Conservation (phyloP, 2,329 filamentous ascomycete genomes). For the Alternaria alternata region DNA sequence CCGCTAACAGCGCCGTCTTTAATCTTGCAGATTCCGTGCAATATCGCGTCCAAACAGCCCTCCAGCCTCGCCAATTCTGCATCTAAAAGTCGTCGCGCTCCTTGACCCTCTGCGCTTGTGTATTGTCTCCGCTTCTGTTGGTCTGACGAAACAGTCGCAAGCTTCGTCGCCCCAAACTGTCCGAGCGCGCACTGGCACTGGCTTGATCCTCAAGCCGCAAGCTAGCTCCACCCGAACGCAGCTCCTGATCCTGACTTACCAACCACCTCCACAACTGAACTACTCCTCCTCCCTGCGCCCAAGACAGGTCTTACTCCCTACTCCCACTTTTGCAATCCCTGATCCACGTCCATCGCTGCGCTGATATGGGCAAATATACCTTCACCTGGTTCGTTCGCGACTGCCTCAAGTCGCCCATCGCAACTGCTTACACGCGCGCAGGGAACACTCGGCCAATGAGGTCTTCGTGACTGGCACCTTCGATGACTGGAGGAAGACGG, state of each 20-base stretch:
- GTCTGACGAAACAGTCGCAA: slow-evolving; percentile 17
- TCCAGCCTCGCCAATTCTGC: slow-evolving; percentile 32
- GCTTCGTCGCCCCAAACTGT: slow-evolving; percentile 28
- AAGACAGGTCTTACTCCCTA: slow-evolving; percentile 41
- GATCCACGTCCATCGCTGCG: slow-evolving; percentile 28
- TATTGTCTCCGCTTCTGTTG: slow-evolving; percentile 16
- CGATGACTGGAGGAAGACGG: slow-evolving; percentile 89
- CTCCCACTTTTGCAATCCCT: slow-evolving; percentile 20
- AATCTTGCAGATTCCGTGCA: slow-evolving; percentile 17
- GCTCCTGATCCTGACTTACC: slow-evolving; percentile 36
- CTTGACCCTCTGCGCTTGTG: slow-evolving; percentile 16
- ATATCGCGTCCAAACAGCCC: slow-evolving; percentile 18
- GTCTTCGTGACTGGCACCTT: slow-evolving; percentile 97
- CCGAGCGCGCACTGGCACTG: slow-evolving; percentile 30
- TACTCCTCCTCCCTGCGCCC: slow-evolving; percentile 22
- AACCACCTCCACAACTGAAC: slow-evolving; percentile 30
- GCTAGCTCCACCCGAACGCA: slow-evolving; percentile 29
- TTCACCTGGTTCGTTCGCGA: slow-evolving; percentile 70
- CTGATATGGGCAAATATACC: slow-evolving; percentile 70
- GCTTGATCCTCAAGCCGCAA: slow-evolving; percentile 17
- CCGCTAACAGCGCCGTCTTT: slow-evolving; percentile 20
- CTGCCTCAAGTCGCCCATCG: slow-evolving; percentile 10
- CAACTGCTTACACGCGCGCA: slow-evolving; percentile 52
- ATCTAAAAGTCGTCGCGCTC: slow-evolving; percentile 10
- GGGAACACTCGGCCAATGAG: slow-evolving; percentile 83